A percentile compares a stretch with the other conserved stretches of the same genome.
phyloP scores from a whole-genome alignment of 148 eudicot genomes.

The Diospyros kaki region DNA sequence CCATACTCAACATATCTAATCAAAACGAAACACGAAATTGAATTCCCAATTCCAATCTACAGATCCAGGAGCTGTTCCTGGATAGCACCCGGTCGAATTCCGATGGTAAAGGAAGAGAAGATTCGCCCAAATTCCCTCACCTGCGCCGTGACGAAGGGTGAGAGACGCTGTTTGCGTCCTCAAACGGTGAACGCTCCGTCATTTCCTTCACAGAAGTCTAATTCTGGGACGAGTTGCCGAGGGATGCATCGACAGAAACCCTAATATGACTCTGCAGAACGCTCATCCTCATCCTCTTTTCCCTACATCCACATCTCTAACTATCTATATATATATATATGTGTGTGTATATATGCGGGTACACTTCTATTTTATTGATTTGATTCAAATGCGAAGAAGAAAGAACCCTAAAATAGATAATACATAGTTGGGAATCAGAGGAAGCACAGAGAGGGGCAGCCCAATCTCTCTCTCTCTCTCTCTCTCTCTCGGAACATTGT shows the following conservation, averaged over 20 bases:
- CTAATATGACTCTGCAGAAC: not conserved
- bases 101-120: not conserved
- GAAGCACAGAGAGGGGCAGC: not conserved
- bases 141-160: conserved; percentile 5
- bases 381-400: not conserved
- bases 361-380: not conserved
- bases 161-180: conserved; percentile 2
- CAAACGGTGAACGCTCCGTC: not conserved
- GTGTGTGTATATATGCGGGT: too few relatives aligned
- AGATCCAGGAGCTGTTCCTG: not conserved
- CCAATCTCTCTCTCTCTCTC: not conserved
- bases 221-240: conserved; percentile 10
- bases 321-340: too few relatives aligned
- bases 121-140: conserved; percentile 1
- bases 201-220: conserved; percentile 1
- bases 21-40: not conserved
- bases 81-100: not conserved
- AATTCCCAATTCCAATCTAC: not conserved
- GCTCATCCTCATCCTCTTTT: not conserved
- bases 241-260: conserved; percentile 3
- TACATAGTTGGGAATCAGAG: too few relatives aligned
- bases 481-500: not conserved
- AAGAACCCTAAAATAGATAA: too few relatives aligned
- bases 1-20: not conserved
- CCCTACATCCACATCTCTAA: not conserved